A percentile compares a stretch with the other conserved stretches of the same genome.
These are phyloP conservation scores for Cinchona pubescens DNA, from an alignment of 257 asterid species.

Conservation along the genomic window DNA sequence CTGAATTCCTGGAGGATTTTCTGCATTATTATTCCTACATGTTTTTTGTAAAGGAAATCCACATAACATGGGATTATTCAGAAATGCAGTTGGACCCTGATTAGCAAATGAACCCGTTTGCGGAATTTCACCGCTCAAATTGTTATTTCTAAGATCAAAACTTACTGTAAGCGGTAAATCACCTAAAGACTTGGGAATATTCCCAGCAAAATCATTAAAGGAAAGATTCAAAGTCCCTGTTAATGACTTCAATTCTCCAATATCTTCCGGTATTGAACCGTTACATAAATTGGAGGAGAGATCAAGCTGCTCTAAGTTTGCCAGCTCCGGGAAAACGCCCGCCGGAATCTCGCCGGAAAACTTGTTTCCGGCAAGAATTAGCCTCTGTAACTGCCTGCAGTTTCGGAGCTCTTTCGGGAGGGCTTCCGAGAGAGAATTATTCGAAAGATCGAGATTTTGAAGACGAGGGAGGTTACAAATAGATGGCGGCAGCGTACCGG, in stretches of 20 bases:
- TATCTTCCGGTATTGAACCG: slow-evolving; percentile 76
- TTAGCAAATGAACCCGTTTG: slow-evolving; percentile 85
- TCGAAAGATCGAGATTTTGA: slow-evolving; percentile 72
- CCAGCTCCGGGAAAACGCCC: slow-evolving; percentile 74
- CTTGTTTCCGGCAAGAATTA: slow-evolving; percentile 56
- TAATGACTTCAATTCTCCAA: slow-evolving; percentile 78
- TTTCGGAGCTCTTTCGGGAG: slow-evolving; percentile 59
- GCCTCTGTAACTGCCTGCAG: slow-evolving; percentile 79
- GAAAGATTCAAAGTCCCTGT: slow-evolving; percentile 79
- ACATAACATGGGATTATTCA: slow-evolving; percentile 74
- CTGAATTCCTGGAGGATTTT: slow-evolving; percentile 34
- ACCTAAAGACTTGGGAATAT: slow-evolving; percentile 66
- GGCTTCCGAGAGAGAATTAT: slow-evolving; percentile 66
- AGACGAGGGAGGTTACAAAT: slow-evolving; percentile 69
- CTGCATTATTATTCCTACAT: slow-evolving; percentile 49
- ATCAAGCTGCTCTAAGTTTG: slow-evolving; percentile 78
- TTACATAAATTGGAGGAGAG: slow-evolving; percentile 58
- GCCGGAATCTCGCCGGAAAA: slow-evolving; percentile 65
- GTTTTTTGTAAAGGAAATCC: slow-evolving; percentile 85
- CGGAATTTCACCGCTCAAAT: slow-evolving; percentile 83
- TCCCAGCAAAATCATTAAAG: slow-evolving; percentile 65
- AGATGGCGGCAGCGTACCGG: slow-evolving; percentile 73
- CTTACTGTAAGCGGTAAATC: slow-evolving; percentile 82
- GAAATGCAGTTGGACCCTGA: slow-evolving; percentile 93
- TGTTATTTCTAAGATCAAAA: slow-evolving; percentile 74